Base-by-base conservation (phyloP, 805 yeast genomes). In the Clavispora santaluciae region DNA sequence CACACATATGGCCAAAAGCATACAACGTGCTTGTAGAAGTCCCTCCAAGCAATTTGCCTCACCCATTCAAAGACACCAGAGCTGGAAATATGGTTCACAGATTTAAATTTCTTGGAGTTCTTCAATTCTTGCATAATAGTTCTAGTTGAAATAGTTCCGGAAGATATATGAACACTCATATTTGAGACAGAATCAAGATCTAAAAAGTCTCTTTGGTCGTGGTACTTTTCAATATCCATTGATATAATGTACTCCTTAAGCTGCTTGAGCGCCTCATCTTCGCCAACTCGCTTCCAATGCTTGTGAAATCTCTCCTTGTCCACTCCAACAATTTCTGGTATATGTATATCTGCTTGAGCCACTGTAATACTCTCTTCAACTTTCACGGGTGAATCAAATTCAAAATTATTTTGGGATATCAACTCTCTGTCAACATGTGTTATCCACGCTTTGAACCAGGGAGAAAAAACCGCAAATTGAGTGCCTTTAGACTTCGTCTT, bases 31-130 rank as follows among this genome's bases (percentile, higher is more conserved):
- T 70, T 64, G 51, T 76, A 77, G 43, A 76, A 77, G 50, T 78
- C 83, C 49, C 82, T 65, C 76, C 80, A 78, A 1, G 81, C 77
- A 8, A 78, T 62, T 51, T 78, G 81, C 26, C 80, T 66, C 22
- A 76, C 61, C 61, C 73, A 78, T 33, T 68, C 69, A 17, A 65
- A 62, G 13, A 62, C 50, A 4, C 75, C 70, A 5, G 52, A 46
- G 33, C 64, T 61, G 16, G 64, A 65, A 29, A 52, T 49, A 35
- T 55, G 38, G 49, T 49, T 37, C 48, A 44, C 35, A 31, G 40
- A 56, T 25, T 53, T 48, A 24, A 54, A 44, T 50, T 60, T 41
- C 40, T 55, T 31, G 12, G 59, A 58, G n/a, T 59, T 48, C 13
- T 35, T 40, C 23, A 66, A 54, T 43, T 55, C 56, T 22, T 57